Base-by-base conservation (phyloP, 2,329 filamentous ascomycete genomes). In the Aspergillus oerlinghausenensis region DNA sequence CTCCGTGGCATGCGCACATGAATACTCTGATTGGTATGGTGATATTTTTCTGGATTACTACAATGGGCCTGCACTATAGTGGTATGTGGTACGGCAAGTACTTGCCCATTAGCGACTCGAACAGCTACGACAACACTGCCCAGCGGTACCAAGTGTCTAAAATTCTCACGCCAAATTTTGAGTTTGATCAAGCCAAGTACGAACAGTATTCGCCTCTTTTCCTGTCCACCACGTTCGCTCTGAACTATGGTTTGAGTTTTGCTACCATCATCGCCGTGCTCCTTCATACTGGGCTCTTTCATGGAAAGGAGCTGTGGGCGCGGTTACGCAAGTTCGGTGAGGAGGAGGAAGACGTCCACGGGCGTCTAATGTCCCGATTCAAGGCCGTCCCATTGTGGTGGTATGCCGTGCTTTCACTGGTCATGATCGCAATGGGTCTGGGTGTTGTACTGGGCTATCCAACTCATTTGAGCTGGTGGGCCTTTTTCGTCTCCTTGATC, bases 381-480 rank as follows among this genome's bases (percentile, higher is more conserved):
- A 77, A 77, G 57, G 73, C 81, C 38, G 80, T 79, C 0, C 84
- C 84, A 0, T 68, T 79, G 40, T 85, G 80, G 81, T 86, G 83
- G 83, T 86, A 84, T 55, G 63, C 66, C 0, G 60, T 59, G 6
- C 70, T 82, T n/a, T 77, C 80, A 23, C 57, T 76, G 3, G 23
- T 77, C 52, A 82, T 83, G 70, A 72, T 84, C n/a, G 80, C 68
- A 1, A 68, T 85, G 0, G 76, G 74, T 0, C 70, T 83, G 0
- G 79, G 74, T 4, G 75, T 78, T 2, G 69, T 73, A 1, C 67
- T 79, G 4, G 79, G 73, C 1, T 90, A 84, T 65, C 82, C 84
- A 0, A 90, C 88, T 3, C 85, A 88, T 59, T 75, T 90, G 58
- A 79, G 80, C 1, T 89, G 87, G 87, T 91, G 88, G 88, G 84